Base-by-base conservation (phyloP, 73 alveolate species). In the Tetrahymena elliotti region DNA sequence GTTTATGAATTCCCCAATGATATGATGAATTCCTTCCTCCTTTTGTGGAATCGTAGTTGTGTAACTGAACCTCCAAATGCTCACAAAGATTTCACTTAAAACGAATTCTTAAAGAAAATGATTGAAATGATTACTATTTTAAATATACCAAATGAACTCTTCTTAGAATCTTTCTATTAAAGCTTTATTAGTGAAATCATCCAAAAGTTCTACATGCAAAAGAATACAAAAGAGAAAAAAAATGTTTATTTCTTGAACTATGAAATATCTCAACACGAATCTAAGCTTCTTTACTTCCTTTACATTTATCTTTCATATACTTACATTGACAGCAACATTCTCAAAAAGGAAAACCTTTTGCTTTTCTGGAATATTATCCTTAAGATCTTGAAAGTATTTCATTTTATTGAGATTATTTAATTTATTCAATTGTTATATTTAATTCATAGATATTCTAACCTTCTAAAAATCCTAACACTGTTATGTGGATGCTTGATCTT, bases 401-500 rank as follows among this genome's bases (percentile, higher is more conserved):
- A 34, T 40, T 84, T 36, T 40, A 40, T 40, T n/a, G n/a, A n/a
- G n/a, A n/a, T 40, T 40, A 10, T 6, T 0, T 4, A 68, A 68
- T 4, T 27, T 68, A 7, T 18, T 0, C n/a, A 1, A n/a, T 1
- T 68, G 2, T 68, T 68, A 18, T 68, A 68, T 18, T n/a, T 27
- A 24, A 24, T 47, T 4, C 1, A 4, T 8, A 68, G 88, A 31
- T 68, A 68, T 68, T 68, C 88, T 68, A 68, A 68, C 88, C 88
- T 35, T 94, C 96, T 40, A 94, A 94, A 88, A 82, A 94, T 47
- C 96, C 96, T 38, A 47, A 83, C 35, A 94, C 96, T 10, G 38
- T 39, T 33, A 47, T 94, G 93, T 94, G 96, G 96, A 22, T 94
- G 83, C 52, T 84, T 33, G 96, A 94, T 36, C 83, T 94, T 18